Base-by-base conservation (phyloP, 768 basidiomycete genomes). In the Calvatia gigantea region DNA sequence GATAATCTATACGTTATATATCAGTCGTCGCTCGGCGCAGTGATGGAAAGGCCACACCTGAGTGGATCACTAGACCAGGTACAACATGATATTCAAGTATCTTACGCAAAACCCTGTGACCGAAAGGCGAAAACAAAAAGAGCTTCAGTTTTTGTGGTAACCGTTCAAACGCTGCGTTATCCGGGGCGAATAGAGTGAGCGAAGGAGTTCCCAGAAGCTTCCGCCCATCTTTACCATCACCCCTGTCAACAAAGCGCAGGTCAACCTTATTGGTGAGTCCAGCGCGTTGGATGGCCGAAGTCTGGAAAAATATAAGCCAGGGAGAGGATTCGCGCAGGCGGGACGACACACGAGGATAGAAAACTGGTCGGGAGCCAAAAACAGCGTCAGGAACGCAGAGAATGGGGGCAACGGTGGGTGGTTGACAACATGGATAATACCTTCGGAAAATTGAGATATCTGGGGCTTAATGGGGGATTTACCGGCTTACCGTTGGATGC, bases 41-140 rank as follows among this genome's bases (percentile, higher is more conserved):
- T n/a, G 32, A 14, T 1, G 14, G 14, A 43, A 14, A 37, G 31
- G 15, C 62, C 71, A 70, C 51, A 74, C 84, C 78, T 4, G 78
- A 77, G 60, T 81, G 72, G n/a, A 84, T 67, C 21, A 82, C 68
- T 14, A 70, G 56, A 8, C 74, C 67, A 0, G 82, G 82, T 5
- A 81, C 74, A 54, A 81, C 72, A 66, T 87, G 85, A 67, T 77
- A 86, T 42, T 80, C 70, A 12, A 87, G 61, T 17, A 87, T 55
- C 66, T 84, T 85, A 58, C 70, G 75, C 49, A 87, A 58, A 9
- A 68, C 77, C 17, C 60, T 65, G 29, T 72, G 69, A 6, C 85
- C 85, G 52, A 82, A 79, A 1, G 83, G 81, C 3, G 84, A 85
- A 67, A 86, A 85, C 48, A 86, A 69, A 74, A 75, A 86, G 25